Percentiles rank a stretch among this genome's conserved stretches.
These are phyloP conservation scores for Pichia sp. DNA, from an alignment of 1,139 yeast genomes.

Conservation along the genomic window DNA sequence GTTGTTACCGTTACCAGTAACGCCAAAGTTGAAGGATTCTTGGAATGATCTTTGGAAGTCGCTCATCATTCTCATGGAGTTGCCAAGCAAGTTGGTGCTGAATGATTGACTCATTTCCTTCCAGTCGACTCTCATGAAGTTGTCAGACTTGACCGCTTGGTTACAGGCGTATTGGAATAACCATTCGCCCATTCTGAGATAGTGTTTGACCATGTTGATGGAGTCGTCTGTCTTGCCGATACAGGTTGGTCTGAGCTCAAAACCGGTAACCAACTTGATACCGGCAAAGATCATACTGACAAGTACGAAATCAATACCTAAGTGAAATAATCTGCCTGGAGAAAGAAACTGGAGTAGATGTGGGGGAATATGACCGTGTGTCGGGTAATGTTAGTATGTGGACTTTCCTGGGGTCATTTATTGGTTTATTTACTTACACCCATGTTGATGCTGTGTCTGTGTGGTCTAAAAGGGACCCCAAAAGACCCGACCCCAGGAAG, in stretches of 20 bases:
- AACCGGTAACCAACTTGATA: constrained; percentile 62
- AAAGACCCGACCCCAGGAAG: no score
- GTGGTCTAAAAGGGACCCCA: no score
- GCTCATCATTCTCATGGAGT: constrained; percentile 15
- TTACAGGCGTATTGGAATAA: constrained; percentile 22
- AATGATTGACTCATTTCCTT: constrained; percentile 14
- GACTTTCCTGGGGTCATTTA: no score
- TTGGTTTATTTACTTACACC: no score
- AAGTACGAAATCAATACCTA: constrained; percentile 56
- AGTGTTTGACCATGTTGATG: constrained; percentile 52
- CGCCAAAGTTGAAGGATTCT: neutral
- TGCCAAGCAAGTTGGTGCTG: constrained; percentile 9
- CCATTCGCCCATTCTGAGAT: constrained; percentile 34
- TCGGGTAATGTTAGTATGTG: no score
- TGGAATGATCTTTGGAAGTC: constrained; percentile 13
- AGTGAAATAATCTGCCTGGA: constrained; percentile 53
- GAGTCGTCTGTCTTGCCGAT: constrained; percentile 49
- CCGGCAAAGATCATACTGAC: constrained; percentile 66
- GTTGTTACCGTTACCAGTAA: neutral
- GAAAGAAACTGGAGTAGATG: constrained; percentile 12
- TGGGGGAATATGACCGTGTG: no score
- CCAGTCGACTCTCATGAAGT: constrained; percentile 15
- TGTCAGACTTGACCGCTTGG: constrained; percentile 11
- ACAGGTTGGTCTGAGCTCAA: constrained; percentile 38
- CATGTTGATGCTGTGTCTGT: neutral